These are phyloP conservation scores for Nitzschia putrida DNA, from an alignment of 108 stramenopile genomes.

Conservation along the genomic window DNA sequence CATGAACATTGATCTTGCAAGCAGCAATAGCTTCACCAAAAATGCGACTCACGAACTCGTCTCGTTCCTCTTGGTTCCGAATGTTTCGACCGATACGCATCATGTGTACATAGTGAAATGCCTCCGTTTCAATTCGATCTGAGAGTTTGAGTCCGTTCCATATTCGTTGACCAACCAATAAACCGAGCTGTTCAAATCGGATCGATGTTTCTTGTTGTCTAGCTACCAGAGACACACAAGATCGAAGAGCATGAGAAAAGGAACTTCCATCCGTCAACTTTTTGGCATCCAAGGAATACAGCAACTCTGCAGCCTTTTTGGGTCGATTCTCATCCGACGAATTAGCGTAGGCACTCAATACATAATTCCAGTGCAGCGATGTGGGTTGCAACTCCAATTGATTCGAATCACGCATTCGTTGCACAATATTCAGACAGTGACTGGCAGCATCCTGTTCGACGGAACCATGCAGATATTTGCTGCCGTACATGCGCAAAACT, in stretches of 20 bases:
- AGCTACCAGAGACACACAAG: slow-evolving; percentile 13
- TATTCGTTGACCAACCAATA: slow-evolving; percentile 25
- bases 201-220: slow-evolving; percentile 6
- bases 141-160: slow-evolving; percentile 29
- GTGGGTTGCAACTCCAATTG: slow-evolving; percentile 11
- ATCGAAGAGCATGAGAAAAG: slow-evolving; percentile 34
- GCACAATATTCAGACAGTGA: slow-evolving; percentile 17
- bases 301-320: slow-evolving; percentile 21
- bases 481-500: slow-evolving; percentile 23
- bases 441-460: not conserved
- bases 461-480: slow-evolving; percentile 20
- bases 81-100: slow-evolving; percentile 20
- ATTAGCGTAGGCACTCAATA: slow-evolving; percentile 29
- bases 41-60: slow-evolving; percentile 1
- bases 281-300: slow-evolving; percentile 24
- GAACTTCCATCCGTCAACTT: slow-evolving; percentile 31
- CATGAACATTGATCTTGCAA: slow-evolving; percentile 32
- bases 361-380: slow-evolving; percentile 39
- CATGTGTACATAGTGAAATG: slow-evolving; percentile 37
- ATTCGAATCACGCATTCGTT: slow-evolving; percentile 19
- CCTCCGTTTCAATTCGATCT: slow-evolving; percentile 1
- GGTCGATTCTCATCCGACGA: slow-evolving; percentile 15
- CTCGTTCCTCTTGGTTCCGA: not conserved
- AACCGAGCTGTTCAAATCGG: slow-evolving; percentile 12
- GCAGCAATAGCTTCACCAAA: slow-evolving; percentile 5